A percentile compares a stretch with the other conserved stretches of the same genome.
Evolutionary conservation across 1,284 basidiomycete species (phyloP).

Genomic region (Phaffia rhodozyma): DNA sequence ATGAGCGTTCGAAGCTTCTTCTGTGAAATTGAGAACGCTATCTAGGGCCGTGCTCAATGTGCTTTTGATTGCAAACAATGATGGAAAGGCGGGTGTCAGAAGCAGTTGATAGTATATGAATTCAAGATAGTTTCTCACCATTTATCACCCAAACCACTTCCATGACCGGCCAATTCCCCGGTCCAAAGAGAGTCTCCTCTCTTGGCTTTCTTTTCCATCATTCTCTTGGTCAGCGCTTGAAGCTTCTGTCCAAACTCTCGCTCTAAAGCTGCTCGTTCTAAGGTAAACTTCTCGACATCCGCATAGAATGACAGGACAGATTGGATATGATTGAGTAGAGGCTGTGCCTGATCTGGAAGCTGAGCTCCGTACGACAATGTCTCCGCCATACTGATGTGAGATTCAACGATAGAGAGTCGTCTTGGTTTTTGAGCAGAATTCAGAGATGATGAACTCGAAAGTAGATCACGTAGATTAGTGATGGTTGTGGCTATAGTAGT

Average conservation of each 20-base stretch:
- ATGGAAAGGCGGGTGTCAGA: background rate
- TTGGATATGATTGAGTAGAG: slow-evolving; percentile 16
- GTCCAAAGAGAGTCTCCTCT: slow-evolving; percentile 25
- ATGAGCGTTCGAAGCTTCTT: slow-evolving; percentile 54
- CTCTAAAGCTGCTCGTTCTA: slow-evolving; percentile 53
- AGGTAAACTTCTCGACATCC: slow-evolving; percentile 48
- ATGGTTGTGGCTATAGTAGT: no score
- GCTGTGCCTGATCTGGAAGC: slow-evolving; percentile 19
- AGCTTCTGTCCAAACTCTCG: slow-evolving; percentile 61
- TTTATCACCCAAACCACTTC: slow-evolving; percentile 20
- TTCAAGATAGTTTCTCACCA: slow-evolving; percentile 22
- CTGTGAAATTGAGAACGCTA: slow-evolving; percentile 50
- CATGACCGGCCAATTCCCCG: slow-evolving; percentile 1
- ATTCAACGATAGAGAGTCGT: no score
- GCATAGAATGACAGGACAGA: slow-evolving; percentile 19
- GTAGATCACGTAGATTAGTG: no score
- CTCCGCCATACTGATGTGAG: no score
- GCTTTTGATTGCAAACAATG: slow-evolving; percentile 34
- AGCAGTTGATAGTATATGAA: background rate
- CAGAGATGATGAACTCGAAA: no score
- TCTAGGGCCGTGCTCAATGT: slow-evolving; percentile 55
- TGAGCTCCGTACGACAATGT: slow-evolving; percentile 2
- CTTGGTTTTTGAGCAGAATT: no score
- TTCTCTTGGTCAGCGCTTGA: slow-evolving; percentile 51
- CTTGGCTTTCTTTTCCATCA: slow-evolving; percentile 55